These are phyloP conservation scores for Botryobasidium botryosum DNA, from an alignment of 768 basidiomycete genomes.

Conservation along the genomic window DNA sequence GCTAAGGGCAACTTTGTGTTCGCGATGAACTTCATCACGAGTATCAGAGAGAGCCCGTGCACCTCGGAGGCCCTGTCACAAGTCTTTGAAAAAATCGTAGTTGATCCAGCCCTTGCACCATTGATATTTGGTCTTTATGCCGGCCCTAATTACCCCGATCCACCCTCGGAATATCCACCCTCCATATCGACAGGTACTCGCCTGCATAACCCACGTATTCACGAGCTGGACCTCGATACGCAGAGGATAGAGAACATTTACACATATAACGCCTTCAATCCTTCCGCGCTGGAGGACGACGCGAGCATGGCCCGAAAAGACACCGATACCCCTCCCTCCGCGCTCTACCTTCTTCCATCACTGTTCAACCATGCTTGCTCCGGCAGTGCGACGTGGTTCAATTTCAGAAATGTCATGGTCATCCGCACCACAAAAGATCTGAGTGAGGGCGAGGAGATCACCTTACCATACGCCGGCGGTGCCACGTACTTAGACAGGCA, in stretches of 20 bases:
- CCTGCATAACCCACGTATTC: too few species aligned
- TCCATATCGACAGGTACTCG: too few species aligned
- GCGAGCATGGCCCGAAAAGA: too few species aligned
- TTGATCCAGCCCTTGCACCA: too few species aligned
- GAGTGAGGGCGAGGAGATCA: constrained; percentile 16
- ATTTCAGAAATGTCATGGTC: constrained; percentile 19
- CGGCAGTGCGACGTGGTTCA: constrained; percentile 14
- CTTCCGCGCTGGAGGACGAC: too few species aligned
- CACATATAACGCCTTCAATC: too few species aligned
- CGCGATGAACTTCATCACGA: not conserved
- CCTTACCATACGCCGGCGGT: constrained; percentile 8
- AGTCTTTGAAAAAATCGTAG: too few species aligned
- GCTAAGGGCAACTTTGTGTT: not conserved
- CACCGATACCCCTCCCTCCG: too few species aligned
- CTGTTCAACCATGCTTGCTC: constrained; percentile 23
- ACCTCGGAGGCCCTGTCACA: not conserved
- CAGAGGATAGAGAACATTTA: too few species aligned
- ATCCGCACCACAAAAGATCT: constrained; percentile 17
- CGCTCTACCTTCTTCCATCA: constrained; percentile 19
- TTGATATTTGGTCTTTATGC: constrained; percentile 18
- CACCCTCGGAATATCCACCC: too few species aligned
- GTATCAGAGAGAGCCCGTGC: not conserved
- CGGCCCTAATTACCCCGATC: constrained; percentile 14
- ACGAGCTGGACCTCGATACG: too few species aligned
- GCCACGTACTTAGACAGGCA: too few species aligned